Conservation (phyloP, 2,329 filamentous ascomycete genomes). For the Alternaria consortialis region DNA sequence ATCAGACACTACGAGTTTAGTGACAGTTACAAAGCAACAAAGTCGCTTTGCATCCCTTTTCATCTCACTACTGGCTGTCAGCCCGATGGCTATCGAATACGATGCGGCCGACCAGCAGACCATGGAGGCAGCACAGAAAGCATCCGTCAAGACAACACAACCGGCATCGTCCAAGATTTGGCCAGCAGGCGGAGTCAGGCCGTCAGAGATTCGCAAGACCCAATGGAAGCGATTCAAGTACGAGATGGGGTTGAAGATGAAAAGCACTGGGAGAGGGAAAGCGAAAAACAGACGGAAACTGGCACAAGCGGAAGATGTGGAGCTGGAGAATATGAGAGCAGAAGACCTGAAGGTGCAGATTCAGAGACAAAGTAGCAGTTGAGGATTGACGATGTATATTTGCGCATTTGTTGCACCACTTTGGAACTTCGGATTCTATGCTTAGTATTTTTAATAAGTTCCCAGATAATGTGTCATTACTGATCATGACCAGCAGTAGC, state of each 20-base stretch:
- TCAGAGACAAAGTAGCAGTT: not conserved
- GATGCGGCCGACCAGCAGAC: conserved; percentile 25
- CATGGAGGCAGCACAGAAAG: conserved; percentile 25
- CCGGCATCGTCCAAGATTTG: conserved; percentile 9
- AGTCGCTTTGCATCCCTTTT: conserved; percentile 27
- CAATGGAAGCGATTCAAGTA: conserved; percentile 28
- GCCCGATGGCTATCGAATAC: conserved; percentile 24
- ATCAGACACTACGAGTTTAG: not conserved
- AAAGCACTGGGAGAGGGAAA: conserved; percentile 8
- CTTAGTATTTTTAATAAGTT: not conserved
- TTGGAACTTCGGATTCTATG: not conserved
- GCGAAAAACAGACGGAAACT: conserved; percentile 9
- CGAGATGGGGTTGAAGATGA: conserved; percentile 21
- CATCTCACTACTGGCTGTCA: conserved; percentile 28
- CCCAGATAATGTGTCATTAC: conserved; percentile 2
- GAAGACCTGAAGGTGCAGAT: conserved; percentile 79
- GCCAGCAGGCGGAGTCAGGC: not conserved
- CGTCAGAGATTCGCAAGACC: conserved; percentile 19
- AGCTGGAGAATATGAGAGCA: conserved; percentile 76
- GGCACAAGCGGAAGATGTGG: conserved; percentile 8
- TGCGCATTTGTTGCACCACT: too few species aligned
- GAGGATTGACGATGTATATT: not conserved
- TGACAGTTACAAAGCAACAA: conserved; percentile 21
- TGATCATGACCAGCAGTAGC: conserved; percentile 81
- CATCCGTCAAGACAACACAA: not conserved